phyloP scores from a whole-genome alignment of 352 stramenopile genomes.

The Pythium aquatile region DNA sequence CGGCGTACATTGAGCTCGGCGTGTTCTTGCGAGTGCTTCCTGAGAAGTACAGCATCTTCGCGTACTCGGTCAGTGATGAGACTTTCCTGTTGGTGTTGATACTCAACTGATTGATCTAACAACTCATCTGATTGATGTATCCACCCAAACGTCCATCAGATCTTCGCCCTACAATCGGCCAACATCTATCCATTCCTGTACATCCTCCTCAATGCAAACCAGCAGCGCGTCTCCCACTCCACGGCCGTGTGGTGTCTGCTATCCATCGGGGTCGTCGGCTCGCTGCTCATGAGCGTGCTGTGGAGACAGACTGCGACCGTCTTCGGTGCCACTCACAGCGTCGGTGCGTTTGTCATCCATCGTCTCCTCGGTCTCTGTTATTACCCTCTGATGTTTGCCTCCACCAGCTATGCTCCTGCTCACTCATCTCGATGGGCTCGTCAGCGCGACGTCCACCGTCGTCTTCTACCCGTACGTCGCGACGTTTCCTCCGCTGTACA shows the following conservation, averaged over 20 bases:
- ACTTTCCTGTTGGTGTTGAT: not conserved
- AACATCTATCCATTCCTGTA: constrained; percentile 75
- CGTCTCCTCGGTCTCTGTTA: no score
- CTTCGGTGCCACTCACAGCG: constrained; percentile 51
- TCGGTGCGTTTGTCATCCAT: constrained; percentile 27
- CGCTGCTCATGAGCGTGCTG: constrained; percentile 55
- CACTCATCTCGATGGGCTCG: constrained; percentile 61
- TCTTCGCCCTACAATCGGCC: constrained; percentile 64
- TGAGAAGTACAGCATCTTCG: constrained; percentile 65
- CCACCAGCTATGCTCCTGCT: constrained; percentile 52
- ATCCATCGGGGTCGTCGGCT: constrained; percentile 40
- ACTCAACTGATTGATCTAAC: not conserved
- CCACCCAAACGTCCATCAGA: constrained; percentile 20
- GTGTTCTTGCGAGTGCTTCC: constrained; percentile 57
- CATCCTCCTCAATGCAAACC: constrained; percentile 50
- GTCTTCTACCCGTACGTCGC: constrained; percentile 76
- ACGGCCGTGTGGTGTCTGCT: constrained; percentile 62
- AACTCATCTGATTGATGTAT: not conserved
- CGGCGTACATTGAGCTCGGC: constrained; percentile 56
- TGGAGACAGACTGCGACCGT: constrained; percentile 50
- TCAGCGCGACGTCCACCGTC: constrained; percentile 70
- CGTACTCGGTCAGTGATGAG: constrained; percentile 45
- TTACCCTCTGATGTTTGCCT: not conserved
- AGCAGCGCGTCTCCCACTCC: constrained; percentile 41
- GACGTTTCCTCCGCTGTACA: constrained; percentile 60